phyloP scores from a whole-genome alignment of 257 asterid genomes.

The Scutellaria minor region DNA sequence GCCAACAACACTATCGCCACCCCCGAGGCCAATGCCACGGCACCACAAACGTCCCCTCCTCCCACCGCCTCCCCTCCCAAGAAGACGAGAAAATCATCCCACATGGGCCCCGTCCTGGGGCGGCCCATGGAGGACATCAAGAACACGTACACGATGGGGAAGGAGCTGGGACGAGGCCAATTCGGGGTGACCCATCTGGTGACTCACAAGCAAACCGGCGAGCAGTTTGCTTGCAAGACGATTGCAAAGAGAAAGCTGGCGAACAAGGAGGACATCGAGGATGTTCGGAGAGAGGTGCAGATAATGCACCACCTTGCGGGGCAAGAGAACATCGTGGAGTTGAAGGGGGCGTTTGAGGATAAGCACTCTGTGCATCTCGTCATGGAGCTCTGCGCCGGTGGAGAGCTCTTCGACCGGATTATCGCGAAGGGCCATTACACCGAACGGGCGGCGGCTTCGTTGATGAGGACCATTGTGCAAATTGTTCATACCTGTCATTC shows the following conservation, averaged over 20 bases:
- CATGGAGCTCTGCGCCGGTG: conserved; percentile 94
- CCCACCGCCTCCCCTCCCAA: conserved; percentile 38
- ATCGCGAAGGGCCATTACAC: conserved; percentile 86
- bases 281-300: conserved; percentile 87
- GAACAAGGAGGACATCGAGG: conserved; percentile 84
- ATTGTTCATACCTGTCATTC: conserved; percentile 90
- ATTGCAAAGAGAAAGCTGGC: conserved; percentile 88
- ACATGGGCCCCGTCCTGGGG: conserved; percentile 73
- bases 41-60: conserved; percentile 36
- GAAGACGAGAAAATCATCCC: conserved; percentile 43
- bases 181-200: conserved; percentile 85
- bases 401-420: conserved; percentile 91
- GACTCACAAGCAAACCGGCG: conserved; percentile 76
- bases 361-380: conserved; percentile 86
- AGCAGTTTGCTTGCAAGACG: conserved; percentile 82
- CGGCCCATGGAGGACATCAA: conserved; percentile 86
- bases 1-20: conserved; percentile 18
- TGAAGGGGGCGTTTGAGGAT: conserved; percentile 88
- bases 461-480: conserved; percentile 81
- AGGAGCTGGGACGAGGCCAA: conserved; percentile 90
- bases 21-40: conserved; percentile 25
- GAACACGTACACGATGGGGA: conserved; percentile 66
- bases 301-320: conserved; percentile 92
- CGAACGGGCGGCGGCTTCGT: conserved; percentile 84
- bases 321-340: conserved; percentile 75